Evolutionary conservation across 805 yeast genomes (phyloP), one percentile per base, ranked within the genome.

Genomic region (Metschnikowia cubensis): DNA sequence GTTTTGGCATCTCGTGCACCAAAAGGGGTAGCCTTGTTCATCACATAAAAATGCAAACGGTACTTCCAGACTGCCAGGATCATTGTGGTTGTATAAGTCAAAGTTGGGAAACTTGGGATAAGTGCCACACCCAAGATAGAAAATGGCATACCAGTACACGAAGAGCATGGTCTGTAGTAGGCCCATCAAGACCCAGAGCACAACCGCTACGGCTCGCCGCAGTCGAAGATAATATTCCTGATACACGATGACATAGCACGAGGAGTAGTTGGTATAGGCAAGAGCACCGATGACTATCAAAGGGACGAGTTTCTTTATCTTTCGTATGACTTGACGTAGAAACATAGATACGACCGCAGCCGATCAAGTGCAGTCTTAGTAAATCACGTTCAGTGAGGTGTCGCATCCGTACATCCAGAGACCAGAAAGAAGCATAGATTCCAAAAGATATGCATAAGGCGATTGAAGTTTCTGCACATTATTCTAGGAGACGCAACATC

Each of bases 1-100:
- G 4, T 84, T 76, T 43, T 78, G 71, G 62, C 96, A 88, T 10
- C 68, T 64, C 1, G 85, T 67, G 60, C 96, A 89, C 83, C 87
- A 91, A 25, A 72, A 70, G 0, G 96, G 95, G 55, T 76, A 81
- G 0, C 98, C 97, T 50, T 78, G 74, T 8, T 68, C 70, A 62
- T 87, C 90, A 63, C 96, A 87, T 15, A 76, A 61, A 61, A 89
- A 91, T 21, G 75, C 68, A 1, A 65, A 72, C 0, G 95, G 94
- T 1, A 83, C 75, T 0, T 63, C 61, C 2, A 68, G 63, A 8
- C 70, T 60, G 5, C 48, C 54, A 6, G 48, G 49, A 4, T 48
- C 54, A 18, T 50, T 55, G 10, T 49, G 44, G 11, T 49, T 53
- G 51, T 64, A 65, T 32, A 71, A 35, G 51, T 70, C 62, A 48